A percentile compares a stretch with the other conserved stretches of the same genome.
phyloP scores from a whole-genome alignment of 371 early-diverging fungal genomes.

The Lichtheimia corymbifera region DNA sequence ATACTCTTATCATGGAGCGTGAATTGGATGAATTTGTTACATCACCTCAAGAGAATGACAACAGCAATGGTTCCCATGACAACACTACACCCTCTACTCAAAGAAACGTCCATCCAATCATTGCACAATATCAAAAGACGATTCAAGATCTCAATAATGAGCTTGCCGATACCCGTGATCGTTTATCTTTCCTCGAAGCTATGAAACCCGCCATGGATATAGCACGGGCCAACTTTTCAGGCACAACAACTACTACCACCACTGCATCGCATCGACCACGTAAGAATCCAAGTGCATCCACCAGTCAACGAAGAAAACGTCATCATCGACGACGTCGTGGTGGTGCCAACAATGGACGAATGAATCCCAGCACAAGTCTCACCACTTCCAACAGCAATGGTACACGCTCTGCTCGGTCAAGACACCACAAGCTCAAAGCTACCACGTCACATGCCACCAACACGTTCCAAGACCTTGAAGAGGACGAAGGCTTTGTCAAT shows the following conservation, averaged over 20 bases:
- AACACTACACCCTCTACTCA: not conserved
- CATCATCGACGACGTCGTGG: constrained; percentile 21
- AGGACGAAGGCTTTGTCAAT: constrained; percentile 35
- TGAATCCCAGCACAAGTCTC: constrained; percentile 14
- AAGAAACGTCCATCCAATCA: constrained; percentile 47
- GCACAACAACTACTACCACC: constrained; percentile 7
- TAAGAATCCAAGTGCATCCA: constrained; percentile 5
- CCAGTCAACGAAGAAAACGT: constrained; percentile 13
- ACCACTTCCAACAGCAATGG: constrained; percentile 28
- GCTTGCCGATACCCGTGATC: constrained; percentile 47
- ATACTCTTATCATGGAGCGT: constrained; percentile 60
- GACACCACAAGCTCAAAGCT: not conserved
- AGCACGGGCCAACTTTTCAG: constrained; percentile 12
- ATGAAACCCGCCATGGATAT: constrained; percentile 35
- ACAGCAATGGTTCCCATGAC: not conserved
- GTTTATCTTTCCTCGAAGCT: constrained; percentile 32
- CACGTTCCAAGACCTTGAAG: constrained; percentile 15
- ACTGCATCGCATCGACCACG: constrained; percentile 14
- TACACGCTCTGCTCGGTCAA: constrained; percentile 13
- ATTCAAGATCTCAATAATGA: constrained; percentile 59
- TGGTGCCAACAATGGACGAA: constrained; percentile 3
- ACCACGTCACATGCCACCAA: not conserved
- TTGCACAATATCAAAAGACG: constrained; percentile 59
- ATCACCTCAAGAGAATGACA: constrained; percentile 3
- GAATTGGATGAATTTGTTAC: constrained; percentile 44